Evolutionary conservation across 2,329 filamentous ascomycete genomes (phyloP), one percentile per base, ranked within the genome.

Genomic region (Dryadomyces quercus-mongolicae): DNA sequence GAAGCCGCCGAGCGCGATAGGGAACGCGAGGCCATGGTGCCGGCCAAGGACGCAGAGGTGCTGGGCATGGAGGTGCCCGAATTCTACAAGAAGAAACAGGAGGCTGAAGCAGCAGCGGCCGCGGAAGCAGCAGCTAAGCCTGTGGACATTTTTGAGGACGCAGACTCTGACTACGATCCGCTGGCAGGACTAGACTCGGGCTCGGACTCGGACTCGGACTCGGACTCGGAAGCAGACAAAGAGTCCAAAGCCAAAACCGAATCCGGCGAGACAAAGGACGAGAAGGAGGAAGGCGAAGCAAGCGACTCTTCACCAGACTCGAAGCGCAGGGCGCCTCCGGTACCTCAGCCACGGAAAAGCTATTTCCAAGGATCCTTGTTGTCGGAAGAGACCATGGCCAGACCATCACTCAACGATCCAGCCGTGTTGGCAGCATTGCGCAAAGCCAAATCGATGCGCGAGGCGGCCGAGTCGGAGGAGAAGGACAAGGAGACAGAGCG

Each of bases 381-480:
- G 16, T 77, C 77, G 1, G 74, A 78, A 47, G 73, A 80, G 58
- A 66, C 67, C 69, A 71, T 49, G 74, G 74, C 57, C 70, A 70
- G 2, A 76, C 78, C 25, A 1, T 81, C 79, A 5, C 78, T 85
- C 62, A 78, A 76, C 25, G 89, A 96, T 62, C 86, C 89, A 2
- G 81, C 85, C 2, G 84, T 95, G 58, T 76, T 90, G 59, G 89
- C 88, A 3, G 89, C 89, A 0, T 77, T 98, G 62, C 88, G 90
- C 68, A 90, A 90, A 67, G 92, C 92, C 10, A 86, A 86, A 18
- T 73, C 81, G 10, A 74, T 89, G 54, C 72, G 77, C 67, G 73
- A 73, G 56, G 67, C 65, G 60, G 64, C 65, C 20, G 71, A 66
- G 70, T 72, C 61, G 55, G 70, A 61, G 63, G 66, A 61, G 61